A percentile compares a stretch with the other conserved stretches of the same genome.
Conservation (phyloP, 805 yeast species). For the Saturnispora dispora region DNA sequence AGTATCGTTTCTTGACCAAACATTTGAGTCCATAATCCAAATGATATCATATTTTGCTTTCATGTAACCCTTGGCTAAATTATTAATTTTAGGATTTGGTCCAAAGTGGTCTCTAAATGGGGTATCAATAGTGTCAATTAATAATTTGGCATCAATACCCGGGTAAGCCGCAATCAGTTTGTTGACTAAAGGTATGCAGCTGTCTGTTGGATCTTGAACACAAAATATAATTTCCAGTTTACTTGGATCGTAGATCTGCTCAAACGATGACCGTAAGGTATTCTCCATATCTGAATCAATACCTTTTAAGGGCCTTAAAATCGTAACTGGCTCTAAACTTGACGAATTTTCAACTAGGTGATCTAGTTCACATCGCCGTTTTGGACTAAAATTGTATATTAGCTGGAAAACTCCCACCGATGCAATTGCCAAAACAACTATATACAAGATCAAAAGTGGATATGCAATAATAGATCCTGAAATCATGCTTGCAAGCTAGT, state of each 20-base stretch:
- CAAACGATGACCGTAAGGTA: slow-evolving; percentile 60
- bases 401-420: slow-evolving; percentile 25
- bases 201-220: slow-evolving; percentile 54
- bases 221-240: slow-evolving; percentile 68
- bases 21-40: slow-evolving; percentile 85
- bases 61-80: slow-evolving; percentile 70
- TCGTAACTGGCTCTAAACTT: slow-evolving; percentile 56
- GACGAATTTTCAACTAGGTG: slow-evolving; percentile 10
- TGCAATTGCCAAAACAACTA: slow-evolving; percentile 22
- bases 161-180: slow-evolving; percentile 45
- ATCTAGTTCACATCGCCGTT: slow-evolving; percentile 12
- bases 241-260: slow-evolving; percentile 54
- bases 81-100: slow-evolving; percentile 85
- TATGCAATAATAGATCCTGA: background rate
- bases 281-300: slow-evolving; percentile 63
- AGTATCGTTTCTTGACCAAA: slow-evolving; percentile 62
- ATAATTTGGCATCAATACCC: slow-evolving; percentile 45
- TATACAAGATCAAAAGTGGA: slow-evolving; percentile 21
- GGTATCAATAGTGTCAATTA: slow-evolving; percentile 35
- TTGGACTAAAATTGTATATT: slow-evolving; percentile 16
- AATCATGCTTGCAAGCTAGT: background rate
- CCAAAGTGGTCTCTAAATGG: slow-evolving; percentile 45
- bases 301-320: slow-evolving; percentile 77
- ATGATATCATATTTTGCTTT: slow-evolving; percentile 61
- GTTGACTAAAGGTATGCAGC: slow-evolving; percentile 51